phyloP scores from a whole-genome alignment of 2,329 filamentous ascomycete species.

The Plenodomus biglobosus region DNA sequence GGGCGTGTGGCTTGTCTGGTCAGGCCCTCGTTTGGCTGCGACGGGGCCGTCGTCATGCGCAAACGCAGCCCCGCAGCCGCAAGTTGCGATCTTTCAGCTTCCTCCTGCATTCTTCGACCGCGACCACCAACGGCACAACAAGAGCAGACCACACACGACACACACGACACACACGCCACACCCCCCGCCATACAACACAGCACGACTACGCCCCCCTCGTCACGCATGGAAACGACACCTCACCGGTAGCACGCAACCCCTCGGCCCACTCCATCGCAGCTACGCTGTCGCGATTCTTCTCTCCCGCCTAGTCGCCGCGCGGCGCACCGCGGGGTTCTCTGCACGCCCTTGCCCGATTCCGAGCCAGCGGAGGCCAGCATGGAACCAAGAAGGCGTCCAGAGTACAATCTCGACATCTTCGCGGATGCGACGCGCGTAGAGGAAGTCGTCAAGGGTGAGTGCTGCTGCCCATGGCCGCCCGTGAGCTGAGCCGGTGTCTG shows the following conservation, averaged over 20 bases:
- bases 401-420: conserved; percentile 93
- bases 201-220: background rate
- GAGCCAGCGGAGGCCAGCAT: conserved; percentile 47
- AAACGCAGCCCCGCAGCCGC: conserved; percentile 15
- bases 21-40: conserved; percentile 3
- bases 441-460: conserved; percentile 85
- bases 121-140: conserved; percentile 3
- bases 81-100: conserved; percentile 12
- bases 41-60: conserved; percentile 14
- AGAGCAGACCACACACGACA: too few species aligned
- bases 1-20: conserved; percentile 9
- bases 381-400: conserved; percentile 70
- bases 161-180: background rate
- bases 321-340: conserved; percentile 12
- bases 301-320: conserved; percentile 12
- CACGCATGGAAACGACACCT: background rate
- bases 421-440: conserved; percentile 86
- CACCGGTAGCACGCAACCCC: background rate
- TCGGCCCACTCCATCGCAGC: background rate
- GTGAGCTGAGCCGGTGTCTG: too few species aligned
- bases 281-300: conserved; percentile 9
- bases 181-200: background rate
- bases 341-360: conserved; percentile 11
- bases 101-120: conserved; percentile 8
- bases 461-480: background rate